Conservation (phyloP, 805 yeast genomes). For the Saturnispora ahearnii region DNA sequence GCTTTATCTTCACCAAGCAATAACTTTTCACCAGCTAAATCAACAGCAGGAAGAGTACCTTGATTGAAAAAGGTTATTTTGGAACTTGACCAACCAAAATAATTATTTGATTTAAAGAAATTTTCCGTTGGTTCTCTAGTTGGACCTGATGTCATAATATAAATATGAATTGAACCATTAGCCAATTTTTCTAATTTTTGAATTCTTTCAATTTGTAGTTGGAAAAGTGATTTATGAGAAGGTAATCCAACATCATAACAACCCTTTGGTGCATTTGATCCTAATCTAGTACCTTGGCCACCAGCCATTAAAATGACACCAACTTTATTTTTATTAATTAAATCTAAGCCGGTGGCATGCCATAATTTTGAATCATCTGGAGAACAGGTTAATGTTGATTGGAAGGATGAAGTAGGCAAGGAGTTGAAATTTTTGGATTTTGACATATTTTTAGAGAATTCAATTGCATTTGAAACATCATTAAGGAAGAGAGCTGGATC, state of each 20-base stretch:
- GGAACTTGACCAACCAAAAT: slow-evolving; percentile 56
- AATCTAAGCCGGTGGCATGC: slow-evolving; percentile 47
- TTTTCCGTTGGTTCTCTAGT: slow-evolving; percentile 67
- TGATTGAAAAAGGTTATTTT: slow-evolving; percentile 83
- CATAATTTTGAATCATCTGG: slow-evolving; percentile 25
- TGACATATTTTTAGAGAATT: slow-evolving; percentile 23
- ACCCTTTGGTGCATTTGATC: slow-evolving; percentile 87
- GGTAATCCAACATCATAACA: slow-evolving; percentile 85
- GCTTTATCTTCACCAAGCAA: slow-evolving; percentile 44
- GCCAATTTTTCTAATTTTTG: slow-evolving; percentile 53
- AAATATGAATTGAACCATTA: slow-evolving; percentile 54
- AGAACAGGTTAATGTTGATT: slow-evolving; percentile 34
- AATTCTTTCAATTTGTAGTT: slow-evolving; percentile 86
- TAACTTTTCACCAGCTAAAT: slow-evolving; percentile 57
- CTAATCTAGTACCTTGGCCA: slow-evolving; percentile 95
- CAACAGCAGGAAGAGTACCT: slow-evolving; percentile 89
- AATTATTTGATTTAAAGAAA: slow-evolving; percentile 52
- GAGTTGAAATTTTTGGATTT: slow-evolving; percentile 31
- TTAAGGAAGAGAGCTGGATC: slow-evolving; percentile 34
- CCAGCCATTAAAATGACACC: slow-evolving; percentile 95
- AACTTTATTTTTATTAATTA: slow-evolving; percentile 64
- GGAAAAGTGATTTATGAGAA: slow-evolving; percentile 75
- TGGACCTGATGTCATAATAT: slow-evolving; percentile 91
- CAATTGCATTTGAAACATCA: slow-evolving; percentile 40
- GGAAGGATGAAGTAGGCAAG: slow-evolving; percentile 47